Base-by-base conservation (phyloP, 2,329 filamentous ascomycete genomes). In the Emergomyces orientalis region DNA sequence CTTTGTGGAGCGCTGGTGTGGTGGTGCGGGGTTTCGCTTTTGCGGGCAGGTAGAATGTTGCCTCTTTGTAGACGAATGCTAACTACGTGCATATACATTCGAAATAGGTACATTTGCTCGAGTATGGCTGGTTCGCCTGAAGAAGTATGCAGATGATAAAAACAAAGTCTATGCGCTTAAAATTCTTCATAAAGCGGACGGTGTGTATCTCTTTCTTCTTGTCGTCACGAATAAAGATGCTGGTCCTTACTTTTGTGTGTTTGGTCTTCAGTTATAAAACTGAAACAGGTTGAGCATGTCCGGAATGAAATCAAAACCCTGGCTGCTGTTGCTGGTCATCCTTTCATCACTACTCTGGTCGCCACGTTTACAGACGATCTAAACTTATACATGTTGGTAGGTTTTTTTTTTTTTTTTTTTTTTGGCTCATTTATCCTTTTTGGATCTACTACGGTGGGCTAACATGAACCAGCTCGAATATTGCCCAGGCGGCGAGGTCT, bases 231-330 rank as follows among this genome's bases (percentile, higher is more conserved):
- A 67, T 63, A 65, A 34, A 41, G 41, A 64, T 58, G 64, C 60
- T 58, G 13, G 7, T 60, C 13, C 60, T 54, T 19, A 54, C 43
- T 57, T 66, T 32, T 7, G 43, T 27, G 9, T 58, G 37, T 32
- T 45, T 37, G 51, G n/a, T 30, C 22, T 57, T 59, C 64, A 80
- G 79, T 81, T 61, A 79, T 81, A 69, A 83, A 84, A 63, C 75
- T 87, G 69, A 87, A 88, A 77, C 85, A 88, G 70, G 84, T 88
- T 65, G 85, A 87, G 75, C 85, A 87, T 75, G 84, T 87, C 57
- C 82, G 84, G 66, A 87, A 87, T 74, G 85, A 88, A 76, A 81
- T 84, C 68, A 85, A 84, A 68, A 81, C 85, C 43, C 81, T 88
- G 25, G 81, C 82, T 41, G 81, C 82, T 45, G 84, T 87, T 47